A percentile compares a stretch with the other conserved stretches of the same genome.
Evolutionary conservation across 768 basidiomycete genomes (phyloP).

Genomic region (Jaapia argillacea): DNA sequence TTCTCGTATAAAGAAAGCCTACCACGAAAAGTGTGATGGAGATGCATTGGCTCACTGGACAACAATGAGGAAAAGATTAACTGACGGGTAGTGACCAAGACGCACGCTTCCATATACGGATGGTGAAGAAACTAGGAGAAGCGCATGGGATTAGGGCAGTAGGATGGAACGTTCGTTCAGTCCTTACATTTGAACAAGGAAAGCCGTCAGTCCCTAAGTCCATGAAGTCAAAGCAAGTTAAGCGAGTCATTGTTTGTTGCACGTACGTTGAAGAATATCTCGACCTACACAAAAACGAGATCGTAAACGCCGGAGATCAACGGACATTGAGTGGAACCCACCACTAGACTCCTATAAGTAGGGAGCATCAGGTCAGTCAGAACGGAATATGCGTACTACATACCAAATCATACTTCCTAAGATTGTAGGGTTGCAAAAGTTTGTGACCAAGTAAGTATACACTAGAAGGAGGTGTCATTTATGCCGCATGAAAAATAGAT

Average conservation of each 20-base stretch:
- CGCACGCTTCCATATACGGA: slow-evolving; percentile 12
- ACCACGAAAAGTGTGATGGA: slow-evolving; percentile 33
- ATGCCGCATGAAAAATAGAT: background rate
- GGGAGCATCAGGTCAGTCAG: background rate
- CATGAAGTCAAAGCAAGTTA: background rate
- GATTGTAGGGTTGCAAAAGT: slow-evolving; percentile 33
- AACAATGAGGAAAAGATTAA: slow-evolving; percentile 3
- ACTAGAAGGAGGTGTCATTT: slow-evolving; percentile 21
- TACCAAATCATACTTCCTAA: slow-evolving; percentile 38
- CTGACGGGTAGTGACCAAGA: background rate
- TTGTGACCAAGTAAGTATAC: slow-evolving; percentile 42
- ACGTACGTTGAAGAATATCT: slow-evolving; percentile 46
- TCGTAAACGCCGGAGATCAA: background rate
- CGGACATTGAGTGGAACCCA: slow-evolving; percentile 1
- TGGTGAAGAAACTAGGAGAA: slow-evolving; percentile 27
- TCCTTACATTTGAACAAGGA: slow-evolving; percentile 54
- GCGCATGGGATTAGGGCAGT: slow-evolving; percentile 23
- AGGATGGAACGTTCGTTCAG: too few relatives aligned
- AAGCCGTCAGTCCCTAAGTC: slow-evolving; percentile 37
- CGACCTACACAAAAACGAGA: slow-evolving; percentile 24
- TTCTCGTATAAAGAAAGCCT: slow-evolving; percentile 9
- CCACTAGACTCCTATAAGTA: slow-evolving; percentile 35
- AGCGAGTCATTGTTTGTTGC: background rate
- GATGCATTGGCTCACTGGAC: slow-evolving; percentile 41
- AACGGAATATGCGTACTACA: slow-evolving; percentile 8